These are phyloP conservation scores for Mycena polygramma DNA, from an alignment of 768 basidiomycete genomes.

Conservation along the genomic window DNA sequence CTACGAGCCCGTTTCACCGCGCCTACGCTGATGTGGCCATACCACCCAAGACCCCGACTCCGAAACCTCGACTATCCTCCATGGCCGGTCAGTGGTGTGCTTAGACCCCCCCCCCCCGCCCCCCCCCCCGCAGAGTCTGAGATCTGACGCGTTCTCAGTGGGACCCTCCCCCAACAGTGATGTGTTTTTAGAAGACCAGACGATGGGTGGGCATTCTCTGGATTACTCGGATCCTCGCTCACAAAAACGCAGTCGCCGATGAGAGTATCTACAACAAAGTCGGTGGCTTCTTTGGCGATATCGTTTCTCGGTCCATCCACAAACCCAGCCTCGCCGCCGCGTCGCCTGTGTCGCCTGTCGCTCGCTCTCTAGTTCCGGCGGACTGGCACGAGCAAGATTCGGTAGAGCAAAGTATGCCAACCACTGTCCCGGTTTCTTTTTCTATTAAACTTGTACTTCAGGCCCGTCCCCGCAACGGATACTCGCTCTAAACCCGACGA, in stretches of 20 bases:
- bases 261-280: background rate
- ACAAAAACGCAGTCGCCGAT: conserved; percentile 17
- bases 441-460: background rate
- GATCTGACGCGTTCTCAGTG: conserved; percentile 1
- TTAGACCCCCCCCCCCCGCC: too few species aligned
- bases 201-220: background rate
- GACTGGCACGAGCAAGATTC: conserved; percentile 23
- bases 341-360: conserved; percentile 26
- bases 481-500: conserved; percentile 7
- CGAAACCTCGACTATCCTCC: conserved; percentile 8
- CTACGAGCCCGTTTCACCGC: conserved; percentile 19
- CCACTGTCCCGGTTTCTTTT: background rate
- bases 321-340: conserved; percentile 15
- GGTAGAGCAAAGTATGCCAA: conserved; percentile 18
- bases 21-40: conserved; percentile 17
- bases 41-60: conserved; percentile 17
- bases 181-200: conserved; percentile 3
- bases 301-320: background rate
- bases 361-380: conserved; percentile 24
- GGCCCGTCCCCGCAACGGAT: conserved; percentile 2
- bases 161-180: background rate
- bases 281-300: background rate
- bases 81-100: conserved; percentile 1
- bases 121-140: background rate
- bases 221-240: background rate